Evolutionary conservation across 805 yeast species (phyloP).

Genomic region (Cyberlindnera misumaiensis): DNA sequence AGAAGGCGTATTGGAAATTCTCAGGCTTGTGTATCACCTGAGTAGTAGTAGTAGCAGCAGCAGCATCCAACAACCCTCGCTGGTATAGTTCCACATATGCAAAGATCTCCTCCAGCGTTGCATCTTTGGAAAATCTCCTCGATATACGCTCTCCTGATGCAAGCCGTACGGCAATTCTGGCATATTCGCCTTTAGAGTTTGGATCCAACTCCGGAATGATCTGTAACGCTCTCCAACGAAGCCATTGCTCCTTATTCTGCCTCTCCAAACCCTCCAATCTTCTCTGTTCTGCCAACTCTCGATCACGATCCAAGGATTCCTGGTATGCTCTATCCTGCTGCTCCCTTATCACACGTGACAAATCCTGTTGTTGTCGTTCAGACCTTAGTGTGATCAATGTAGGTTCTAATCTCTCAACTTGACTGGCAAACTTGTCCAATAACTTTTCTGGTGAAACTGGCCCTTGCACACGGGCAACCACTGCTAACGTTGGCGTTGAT

Average conservation of each 20-base stretch:
- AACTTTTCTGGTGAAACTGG: constrained; percentile 34
- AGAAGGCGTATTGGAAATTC: constrained; percentile 38
- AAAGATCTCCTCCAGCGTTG: constrained; percentile 55
- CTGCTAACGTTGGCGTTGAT: constrained; percentile 49
- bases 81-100: constrained; percentile 57
- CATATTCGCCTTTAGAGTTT: constrained; percentile 25
- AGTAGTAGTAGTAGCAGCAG: constrained; percentile 3
- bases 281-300: constrained; percentile 40
- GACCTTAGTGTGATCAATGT: constrained; percentile 52
- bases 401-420: constrained; percentile 53
- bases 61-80: constrained; percentile 21
- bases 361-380: constrained; percentile 55
- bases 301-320: constrained; percentile 62
- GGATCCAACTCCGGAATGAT: constrained; percentile 27
- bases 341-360: constrained; percentile 49
- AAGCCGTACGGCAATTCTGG: constrained; percentile 67
- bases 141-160: constrained; percentile 54
- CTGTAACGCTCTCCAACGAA: constrained; percentile 38
- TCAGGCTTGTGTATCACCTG: constrained; percentile 26
- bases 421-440: constrained; percentile 37
- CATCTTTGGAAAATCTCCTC: constrained; percentile 38
- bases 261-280: constrained; percentile 20
- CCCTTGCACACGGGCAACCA: constrained; percentile 62
- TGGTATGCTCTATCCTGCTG: constrained; percentile 78
- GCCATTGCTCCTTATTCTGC: constrained; percentile 34